These are phyloP conservation scores for Claviceps maximensis DNA, from an alignment of 2,329 filamentous ascomycete species.

Conservation along the genomic window DNA sequence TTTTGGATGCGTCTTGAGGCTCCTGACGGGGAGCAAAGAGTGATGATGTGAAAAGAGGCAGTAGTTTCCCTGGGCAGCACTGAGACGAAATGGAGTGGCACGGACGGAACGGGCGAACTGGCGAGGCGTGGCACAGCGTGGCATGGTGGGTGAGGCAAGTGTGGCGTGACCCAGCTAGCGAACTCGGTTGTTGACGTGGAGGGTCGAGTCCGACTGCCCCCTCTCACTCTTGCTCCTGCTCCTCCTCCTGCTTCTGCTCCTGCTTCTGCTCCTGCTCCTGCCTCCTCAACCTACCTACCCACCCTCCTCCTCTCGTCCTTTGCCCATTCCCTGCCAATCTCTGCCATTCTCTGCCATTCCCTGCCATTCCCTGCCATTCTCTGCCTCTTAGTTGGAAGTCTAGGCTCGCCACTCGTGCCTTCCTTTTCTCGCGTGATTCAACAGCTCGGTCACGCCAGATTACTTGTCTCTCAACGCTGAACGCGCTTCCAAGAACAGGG, in stretches of 20 bases:
- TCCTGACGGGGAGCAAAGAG: background rate
- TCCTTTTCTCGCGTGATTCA: background rate
- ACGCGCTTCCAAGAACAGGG: background rate
- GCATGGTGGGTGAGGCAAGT: background rate
- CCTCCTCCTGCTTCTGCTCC: too few relatives aligned
- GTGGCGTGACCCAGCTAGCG: slow-evolving; percentile 2
- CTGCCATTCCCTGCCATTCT: too few relatives aligned
- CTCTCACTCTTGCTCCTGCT: background rate
- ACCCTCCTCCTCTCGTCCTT: background rate
- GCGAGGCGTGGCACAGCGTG: background rate
- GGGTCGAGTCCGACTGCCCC: slow-evolving; percentile 1
- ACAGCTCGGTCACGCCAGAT: background rate
- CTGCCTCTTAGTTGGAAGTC: too few relatives aligned
- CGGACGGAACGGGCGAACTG: background rate
- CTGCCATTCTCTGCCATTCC: too few relatives aligned
- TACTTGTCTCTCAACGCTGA: background rate
- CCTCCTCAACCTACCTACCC: background rate
- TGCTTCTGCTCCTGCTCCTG: background rate
- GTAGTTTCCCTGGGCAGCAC: background rate
- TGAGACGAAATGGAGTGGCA: background rate
- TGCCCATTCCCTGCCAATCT: too few relatives aligned
- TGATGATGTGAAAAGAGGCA: background rate
- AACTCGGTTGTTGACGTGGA: background rate
- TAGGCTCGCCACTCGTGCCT: background rate
- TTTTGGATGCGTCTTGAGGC: too few relatives aligned